phyloP scores from a whole-genome alignment of 1,284 basidiomycete species.

The Moesziomyces antarcticus region DNA sequence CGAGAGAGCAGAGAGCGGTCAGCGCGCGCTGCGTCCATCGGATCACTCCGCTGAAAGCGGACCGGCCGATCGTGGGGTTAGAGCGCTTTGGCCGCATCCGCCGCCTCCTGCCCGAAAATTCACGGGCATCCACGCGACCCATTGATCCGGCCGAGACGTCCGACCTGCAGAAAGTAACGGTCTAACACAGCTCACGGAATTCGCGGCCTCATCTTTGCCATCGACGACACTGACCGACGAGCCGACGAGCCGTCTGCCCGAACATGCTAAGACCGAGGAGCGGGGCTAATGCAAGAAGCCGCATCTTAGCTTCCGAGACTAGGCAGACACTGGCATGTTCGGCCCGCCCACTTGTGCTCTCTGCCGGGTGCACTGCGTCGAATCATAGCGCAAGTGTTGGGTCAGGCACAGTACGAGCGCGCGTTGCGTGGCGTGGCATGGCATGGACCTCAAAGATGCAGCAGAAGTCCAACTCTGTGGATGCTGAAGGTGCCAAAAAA shows the following conservation, averaged over 20 bases:
- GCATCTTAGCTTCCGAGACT: too few relatives aligned
- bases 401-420: too few relatives aligned
- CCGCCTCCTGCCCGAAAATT: slow-evolving; percentile 7
- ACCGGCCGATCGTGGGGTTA: slow-evolving; percentile 21
- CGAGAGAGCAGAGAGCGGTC: not conserved
- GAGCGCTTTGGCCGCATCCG: not conserved
- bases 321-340: too few relatives aligned
- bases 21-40: slow-evolving; percentile 21
- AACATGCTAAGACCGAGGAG: not conserved
- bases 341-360: too few relatives aligned
- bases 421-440: too few relatives aligned
- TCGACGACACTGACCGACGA: not conserved
- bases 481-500: too few relatives aligned
- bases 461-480: too few relatives aligned
- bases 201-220: not conserved
- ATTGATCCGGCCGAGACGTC: slow-evolving; percentile 6
- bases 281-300: too few relatives aligned
- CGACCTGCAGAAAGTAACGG: not conserved
- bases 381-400: too few relatives aligned
- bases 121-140: slow-evolving; percentile 3
- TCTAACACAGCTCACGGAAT: not conserved
- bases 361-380: too few relatives aligned
- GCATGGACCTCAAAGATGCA: too few relatives aligned
- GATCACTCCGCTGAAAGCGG: slow-evolving; percentile 22
- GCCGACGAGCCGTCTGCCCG: not conserved